Evolutionary conservation across 176 grass and related monocot species (phyloP).

Genomic region (Musa troglodytarum): DNA sequence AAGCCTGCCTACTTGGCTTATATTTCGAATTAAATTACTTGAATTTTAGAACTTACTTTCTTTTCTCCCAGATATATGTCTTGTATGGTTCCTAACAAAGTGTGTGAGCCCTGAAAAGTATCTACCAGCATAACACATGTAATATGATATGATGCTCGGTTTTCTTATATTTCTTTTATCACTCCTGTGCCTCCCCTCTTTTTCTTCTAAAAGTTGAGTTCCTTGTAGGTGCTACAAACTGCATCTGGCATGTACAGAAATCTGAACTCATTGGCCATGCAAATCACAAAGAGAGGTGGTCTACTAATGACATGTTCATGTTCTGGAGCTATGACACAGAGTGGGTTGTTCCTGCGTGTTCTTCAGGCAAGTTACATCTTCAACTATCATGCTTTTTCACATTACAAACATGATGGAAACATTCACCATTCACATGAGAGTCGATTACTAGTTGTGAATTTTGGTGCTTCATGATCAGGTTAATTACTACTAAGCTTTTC

Average conservation of each 20-base stretch:
- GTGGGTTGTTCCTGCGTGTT: constrained; percentile 59
- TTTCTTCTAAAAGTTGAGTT: not conserved
- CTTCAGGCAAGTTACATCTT: constrained; percentile 47
- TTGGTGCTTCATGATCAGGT: not conserved
- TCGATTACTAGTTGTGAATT: no score
- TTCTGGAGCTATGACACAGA: constrained; percentile 98
- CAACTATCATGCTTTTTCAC: not conserved
- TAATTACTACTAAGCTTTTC: not conserved
- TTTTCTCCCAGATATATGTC: no score
- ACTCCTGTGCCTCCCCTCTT: not conserved
- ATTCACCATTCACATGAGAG: no score
- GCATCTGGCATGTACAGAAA: constrained; percentile 92
- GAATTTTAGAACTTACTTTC: no score
- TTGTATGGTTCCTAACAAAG: no score
- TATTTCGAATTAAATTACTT: not conserved
- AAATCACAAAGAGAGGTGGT: constrained; percentile 65
- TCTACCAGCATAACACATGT: no score
- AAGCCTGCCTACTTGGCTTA: not conserved
- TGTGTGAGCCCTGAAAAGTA: no score
- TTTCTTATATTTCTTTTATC: not conserved
- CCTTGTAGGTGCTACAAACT: constrained; percentile 68
- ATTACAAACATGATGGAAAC: not conserved
- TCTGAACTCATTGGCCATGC: constrained; percentile 80
- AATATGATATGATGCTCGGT: no score
- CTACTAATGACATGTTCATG: constrained; percentile 94